Evolutionary conservation across 768 basidiomycete species (phyloP), one percentile per base, ranked within the genome.

Genomic region (Kwoniella bestiolae): DNA sequence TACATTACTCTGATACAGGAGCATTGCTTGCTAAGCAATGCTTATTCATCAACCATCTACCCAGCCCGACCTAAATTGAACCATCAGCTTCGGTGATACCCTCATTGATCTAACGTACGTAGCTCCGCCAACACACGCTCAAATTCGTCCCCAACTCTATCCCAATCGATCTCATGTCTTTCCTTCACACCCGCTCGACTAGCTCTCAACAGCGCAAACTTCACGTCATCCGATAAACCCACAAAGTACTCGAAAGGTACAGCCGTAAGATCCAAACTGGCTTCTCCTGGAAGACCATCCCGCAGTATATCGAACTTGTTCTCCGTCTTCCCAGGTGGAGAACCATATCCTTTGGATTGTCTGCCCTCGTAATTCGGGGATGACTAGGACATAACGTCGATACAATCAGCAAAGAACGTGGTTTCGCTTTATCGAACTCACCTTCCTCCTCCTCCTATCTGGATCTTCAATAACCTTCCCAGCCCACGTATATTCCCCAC

Each of bases 401-500:
- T 31, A 23, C 18, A 23, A 53, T 23, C 21, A 18, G 21, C 52
- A n/a, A n/a, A n/a, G n/a, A n/a, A n/a, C n/a, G n/a, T n/a, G n/a
- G n/a, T n/a, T n/a, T n/a, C n/a, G n/a, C n/a, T n/a, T n/a, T n/a
- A n/a, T n/a, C n/a, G n/a, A n/a, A n/a, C n/a, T n/a, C n/a, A n/a
- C 57, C 45, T 58, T 47, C 14, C 18, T 21, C 28, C 6, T 45
- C 25, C 28, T 23, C 26, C 50, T 50, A 32, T n/a, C n/a, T 9
- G 56, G 58, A 23, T 47, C 23, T n/a, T 23, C 28, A 34, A 49
- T 55, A 8, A 35, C 21, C 8, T 31, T 49, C 18, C 58, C 58
- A 4, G 41, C n/a, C 63, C 63, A 65, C 38, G 53, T 65, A 46
- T 55, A 65, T 29, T 65, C 63, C 11, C 53, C 53, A n/a, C 32